Evolutionary conservation across 83 land plant genomes (phyloP), one percentile per base, ranked within the genome.

Genomic region (Picea mariana): DNA sequence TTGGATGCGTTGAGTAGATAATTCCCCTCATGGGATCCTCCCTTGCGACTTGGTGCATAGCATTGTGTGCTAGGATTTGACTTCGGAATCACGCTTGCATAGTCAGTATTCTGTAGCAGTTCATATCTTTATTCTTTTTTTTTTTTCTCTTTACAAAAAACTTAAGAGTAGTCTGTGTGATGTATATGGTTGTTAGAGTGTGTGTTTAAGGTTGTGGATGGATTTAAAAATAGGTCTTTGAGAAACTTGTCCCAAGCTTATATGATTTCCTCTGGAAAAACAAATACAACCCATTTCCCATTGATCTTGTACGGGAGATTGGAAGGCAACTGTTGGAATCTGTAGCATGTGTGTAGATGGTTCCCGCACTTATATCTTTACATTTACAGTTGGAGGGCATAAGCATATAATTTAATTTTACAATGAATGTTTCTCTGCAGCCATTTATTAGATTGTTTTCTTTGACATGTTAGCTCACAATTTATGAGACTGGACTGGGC

Each of bases 171-270:
- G 8, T 6, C 24, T 65, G 23, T 34, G 1, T 65, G 31, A 27
- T 67, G 40, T 67, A 27, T 31, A 31, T 44, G 72, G 72, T 67
- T 15, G 72, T 18, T 86, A 80, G 80, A 80, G 52, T 68, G 85
- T 26, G 87, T 76, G 80, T 80, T 87, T 76, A 81, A 86, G 78
- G 81, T 81, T 84, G 87, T 68, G 86, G 86, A 63, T 85, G 91
- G 63, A 85, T 89, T 81, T 84, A 83, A 83, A 38, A 79, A 84
- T 94, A 95, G 97, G 97, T 95, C 0, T 95, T 95, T 92, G 97
- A 95, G 89, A 86, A 34, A 3, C 34, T 34, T 34, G 34, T 2
- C 34, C 34, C 34, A 34, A 34, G 34, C 34, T 34, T 34, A 34
- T 34, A 34, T 34, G 34, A 34, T 34, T 34, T 34, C 34, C 34